Conservation (phyloP, 2,329 filamentous ascomycete genomes). For the Aspergillus aculeatinus region DNA sequence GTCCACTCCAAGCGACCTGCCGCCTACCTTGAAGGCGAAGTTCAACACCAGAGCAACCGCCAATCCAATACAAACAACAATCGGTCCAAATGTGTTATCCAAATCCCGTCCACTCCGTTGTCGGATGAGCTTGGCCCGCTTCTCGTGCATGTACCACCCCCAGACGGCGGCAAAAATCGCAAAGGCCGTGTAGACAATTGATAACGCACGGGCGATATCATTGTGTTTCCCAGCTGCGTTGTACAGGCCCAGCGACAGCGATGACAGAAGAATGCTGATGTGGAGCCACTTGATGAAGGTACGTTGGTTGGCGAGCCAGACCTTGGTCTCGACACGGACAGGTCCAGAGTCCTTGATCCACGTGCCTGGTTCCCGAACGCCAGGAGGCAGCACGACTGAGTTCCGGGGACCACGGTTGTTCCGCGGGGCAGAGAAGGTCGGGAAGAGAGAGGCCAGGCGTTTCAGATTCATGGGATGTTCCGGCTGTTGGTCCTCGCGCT, state of each 20-base stretch:
- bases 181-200: conserved; percentile 78
- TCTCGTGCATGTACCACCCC: conserved; percentile 82
- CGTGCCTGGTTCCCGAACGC: conserved; percentile 77
- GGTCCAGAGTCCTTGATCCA: conserved; percentile 96
- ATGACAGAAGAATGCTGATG: conserved; percentile 82
- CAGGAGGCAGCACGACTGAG: conserved; percentile 68
- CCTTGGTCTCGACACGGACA: conserved; percentile 91
- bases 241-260: conserved; percentile 79
- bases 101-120: conserved; percentile 89
- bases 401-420: conserved; percentile 61
- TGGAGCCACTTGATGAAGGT: conserved; percentile 99
- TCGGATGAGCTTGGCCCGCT: conserved; percentile 73
- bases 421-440: conserved; percentile 77
- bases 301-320: conserved; percentile 97
- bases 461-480: conserved; percentile 51
- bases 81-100: conserved; percentile 80
- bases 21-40: conserved; percentile 71
- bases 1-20: conserved; percentile 23
- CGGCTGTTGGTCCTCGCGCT: conserved; percentile 17
- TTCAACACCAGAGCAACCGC: conserved; percentile 79
- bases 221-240: conserved; percentile 78
- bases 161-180: conserved; percentile 80
- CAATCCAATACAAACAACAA: conserved; percentile 78
- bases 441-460: conserved; percentile 70
- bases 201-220: conserved; percentile 71